Percentiles rank a stretch among this genome's conserved stretches.
These are phyloP conservation scores for Haplosporangium sp. DNA, from an alignment of 371 early-diverging fungal species.

Conservation along the genomic window DNA sequence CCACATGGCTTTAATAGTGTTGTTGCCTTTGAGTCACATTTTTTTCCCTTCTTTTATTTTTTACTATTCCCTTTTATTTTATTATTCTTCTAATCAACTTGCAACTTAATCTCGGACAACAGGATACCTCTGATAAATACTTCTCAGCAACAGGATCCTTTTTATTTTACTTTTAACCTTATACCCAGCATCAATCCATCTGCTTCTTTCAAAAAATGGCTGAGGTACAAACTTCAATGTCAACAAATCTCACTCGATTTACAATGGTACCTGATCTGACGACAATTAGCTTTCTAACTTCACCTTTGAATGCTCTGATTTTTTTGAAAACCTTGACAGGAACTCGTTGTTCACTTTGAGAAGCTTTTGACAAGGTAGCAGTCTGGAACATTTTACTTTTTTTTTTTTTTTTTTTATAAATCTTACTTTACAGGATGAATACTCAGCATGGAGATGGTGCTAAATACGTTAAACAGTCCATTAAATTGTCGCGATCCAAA, in stretches of 20 bases:
- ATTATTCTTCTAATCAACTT: too few relatives aligned
- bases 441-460: not conserved
- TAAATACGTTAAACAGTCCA: not conserved
- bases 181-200: not conserved
- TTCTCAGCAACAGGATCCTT: too few relatives aligned
- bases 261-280: not conserved
- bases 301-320: not conserved
- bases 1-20: too few relatives aligned
- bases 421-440: constrained; percentile 37
- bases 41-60: too few relatives aligned
- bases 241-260: too few relatives aligned
- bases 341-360: constrained; percentile 56
- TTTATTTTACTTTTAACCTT: not conserved
- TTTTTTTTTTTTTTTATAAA: too few relatives aligned
- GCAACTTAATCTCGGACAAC: too few relatives aligned
- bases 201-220: not conserved
- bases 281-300: too few relatives aligned
- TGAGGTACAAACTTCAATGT: constrained; percentile 5
- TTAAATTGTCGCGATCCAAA: not conserved
- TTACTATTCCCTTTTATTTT: too few relatives aligned
- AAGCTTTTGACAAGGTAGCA: constrained; percentile 52
- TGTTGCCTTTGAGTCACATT: too few relatives aligned
- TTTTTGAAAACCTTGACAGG: constrained; percentile 10
- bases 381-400: not conserved
- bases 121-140: too few relatives aligned